Evolutionary conservation across 2,329 filamentous ascomycete species (phyloP), one percentile per base, ranked within the genome.

Genomic region (Magnaporthiopsis incrustans): DNA sequence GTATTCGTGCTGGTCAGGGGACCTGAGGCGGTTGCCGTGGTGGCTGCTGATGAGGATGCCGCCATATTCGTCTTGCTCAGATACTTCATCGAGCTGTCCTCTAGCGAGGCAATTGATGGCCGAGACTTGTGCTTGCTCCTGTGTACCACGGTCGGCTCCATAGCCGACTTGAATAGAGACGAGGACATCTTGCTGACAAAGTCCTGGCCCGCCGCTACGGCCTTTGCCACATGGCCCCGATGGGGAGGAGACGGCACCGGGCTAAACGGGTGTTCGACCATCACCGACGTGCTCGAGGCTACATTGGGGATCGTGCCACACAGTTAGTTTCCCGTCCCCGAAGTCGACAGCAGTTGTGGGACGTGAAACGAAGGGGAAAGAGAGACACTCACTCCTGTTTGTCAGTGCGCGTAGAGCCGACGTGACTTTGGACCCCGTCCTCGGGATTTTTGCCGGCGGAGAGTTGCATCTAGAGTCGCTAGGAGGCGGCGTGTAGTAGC

Each of bases 121-220:
- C 78, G 73, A 50, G 70, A 71, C 64, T 78, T 79, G 56, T 72
- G 71, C 53, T 73, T 70, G 60, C 74, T 67, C 26, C 78, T 75
- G 67, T 77, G 77, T 27, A 82, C 75, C 7, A 81, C 73, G 2
- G 78, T 81, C 6, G 75, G 76, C 35, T 78, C 76, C 26, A 76
- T 68, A 33, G 76, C 72, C 22, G 68, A 67, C 64, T 76, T 77
- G 59, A 78, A 71, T 27, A 79, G 70, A 27, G 76, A 74, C 61
- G 76, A 72, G 26, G 78, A 77, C 67, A 81, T 74, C 65, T 74
- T 78, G 59, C 69, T 71, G 33, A 74, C 69, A 30, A 63, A 32
- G 14, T 12, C 58, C 15, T 63, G 64, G 62, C 63, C 30, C 62
- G 38, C 30, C 18, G 58, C 56, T 15, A 58, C 15, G 32, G 59